These are phyloP conservation scores for Penicillium polonicum DNA, from an alignment of 2,329 filamentous ascomycete genomes.

Conservation along the genomic window DNA sequence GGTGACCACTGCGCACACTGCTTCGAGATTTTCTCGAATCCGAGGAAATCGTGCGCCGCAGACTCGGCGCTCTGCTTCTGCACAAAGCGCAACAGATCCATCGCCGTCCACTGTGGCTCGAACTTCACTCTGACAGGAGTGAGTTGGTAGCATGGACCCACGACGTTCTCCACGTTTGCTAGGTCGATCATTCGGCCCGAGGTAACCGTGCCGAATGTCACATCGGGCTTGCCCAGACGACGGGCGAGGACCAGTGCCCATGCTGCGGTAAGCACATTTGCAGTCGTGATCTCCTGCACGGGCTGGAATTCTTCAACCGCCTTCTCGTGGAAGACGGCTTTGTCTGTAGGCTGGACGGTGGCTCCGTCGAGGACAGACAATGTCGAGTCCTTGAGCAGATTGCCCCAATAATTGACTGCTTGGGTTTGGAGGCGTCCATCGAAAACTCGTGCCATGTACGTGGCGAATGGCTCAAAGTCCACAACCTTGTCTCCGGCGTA, in stretches of 20 bases:
- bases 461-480: slow-evolving; percentile 40
- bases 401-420: slow-evolving; percentile 53
- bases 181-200: slow-evolving; percentile 60
- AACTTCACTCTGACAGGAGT: slow-evolving; percentile 60
- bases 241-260: slow-evolving; percentile 62
- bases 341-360: slow-evolving; percentile 22
- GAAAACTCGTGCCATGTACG: slow-evolving; percentile 39
- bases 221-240: slow-evolving; percentile 50
- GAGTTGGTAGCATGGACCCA: slow-evolving; percentile 57
- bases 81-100: slow-evolving; percentile 50
- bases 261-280: slow-evolving; percentile 61
- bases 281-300: slow-evolving; percentile 56
- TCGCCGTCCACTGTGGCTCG: slow-evolving; percentile 47
- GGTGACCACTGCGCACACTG: slow-evolving; percentile 49
- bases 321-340: slow-evolving; percentile 26
- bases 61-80: slow-evolving; percentile 55
- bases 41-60: slow-evolving; percentile 54
- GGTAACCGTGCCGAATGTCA: slow-evolving; percentile 63
- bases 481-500: slow-evolving; percentile 39
- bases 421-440: slow-evolving; percentile 36
- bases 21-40: slow-evolving; percentile 50
- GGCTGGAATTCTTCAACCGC: slow-evolving; percentile 43
- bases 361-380: slow-evolving; percentile 38
- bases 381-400: slow-evolving; percentile 54
- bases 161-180: slow-evolving; percentile 52